phyloP scores from a whole-genome alignment of 768 basidiomycete species.

The Leccinum olivaceopallidum region DNA sequence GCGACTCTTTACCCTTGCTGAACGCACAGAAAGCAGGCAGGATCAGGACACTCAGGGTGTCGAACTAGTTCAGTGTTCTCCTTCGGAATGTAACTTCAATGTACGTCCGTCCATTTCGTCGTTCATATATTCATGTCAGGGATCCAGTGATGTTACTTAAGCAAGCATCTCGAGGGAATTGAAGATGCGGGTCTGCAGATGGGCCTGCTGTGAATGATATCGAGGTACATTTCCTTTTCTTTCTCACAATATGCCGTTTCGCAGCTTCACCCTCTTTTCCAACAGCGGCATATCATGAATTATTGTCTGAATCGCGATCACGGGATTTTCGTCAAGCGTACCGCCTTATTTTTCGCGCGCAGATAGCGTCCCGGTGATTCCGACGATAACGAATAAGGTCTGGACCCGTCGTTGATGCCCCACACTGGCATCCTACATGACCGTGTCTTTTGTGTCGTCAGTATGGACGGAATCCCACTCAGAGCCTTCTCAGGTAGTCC shows the following conservation, averaged over 20 bases:
- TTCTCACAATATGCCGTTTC: background rate
- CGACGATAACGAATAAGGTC: conserved; percentile 61
- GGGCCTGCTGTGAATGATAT: too few species aligned
- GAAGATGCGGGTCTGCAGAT: too few species aligned
- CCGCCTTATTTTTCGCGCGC: conserved; percentile 58
- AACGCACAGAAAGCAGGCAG: too few species aligned
- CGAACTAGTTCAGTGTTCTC: too few species aligned
- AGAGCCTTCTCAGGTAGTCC: conserved; percentile 76
- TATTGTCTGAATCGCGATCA: conserved; percentile 56
- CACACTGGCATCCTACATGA: conserved; percentile 7
- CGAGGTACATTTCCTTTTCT: too few species aligned
- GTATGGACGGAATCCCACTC: conserved; percentile 54
- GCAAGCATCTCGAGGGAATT: too few species aligned
- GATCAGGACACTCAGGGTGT: too few species aligned
- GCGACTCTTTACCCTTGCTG: too few species aligned
- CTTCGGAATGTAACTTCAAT: too few species aligned
- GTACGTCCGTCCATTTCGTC: too few species aligned
- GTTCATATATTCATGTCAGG: too few species aligned
- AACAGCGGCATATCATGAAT: conserved; percentile 74
- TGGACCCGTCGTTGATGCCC: conserved; percentile 8
- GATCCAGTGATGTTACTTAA: too few species aligned
- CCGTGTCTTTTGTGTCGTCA: conserved; percentile 24
- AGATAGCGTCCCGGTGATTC: conserved; percentile 48
- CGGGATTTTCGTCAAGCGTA: conserved; percentile 72
- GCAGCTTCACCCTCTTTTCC: conserved; percentile 79